Percentiles rank a stretch among this genome's conserved stretches.
Conservation (phyloP, 495 filamentous ascomycete species). For the Parachaetomium inaequale region DNA sequence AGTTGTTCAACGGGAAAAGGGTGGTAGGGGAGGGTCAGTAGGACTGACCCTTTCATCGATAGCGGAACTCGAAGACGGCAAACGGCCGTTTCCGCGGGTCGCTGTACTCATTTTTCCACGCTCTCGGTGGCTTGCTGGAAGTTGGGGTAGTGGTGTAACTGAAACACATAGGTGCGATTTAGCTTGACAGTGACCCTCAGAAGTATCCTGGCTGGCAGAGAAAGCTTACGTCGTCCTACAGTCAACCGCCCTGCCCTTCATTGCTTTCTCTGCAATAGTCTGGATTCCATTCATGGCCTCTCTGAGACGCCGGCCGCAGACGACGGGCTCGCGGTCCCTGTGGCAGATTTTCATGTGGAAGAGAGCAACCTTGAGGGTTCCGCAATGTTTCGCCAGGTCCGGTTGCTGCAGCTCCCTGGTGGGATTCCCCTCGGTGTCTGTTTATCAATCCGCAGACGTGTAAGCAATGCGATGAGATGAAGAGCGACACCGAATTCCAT, state of each 20-base stretch:
- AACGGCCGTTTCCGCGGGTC: not conserved
- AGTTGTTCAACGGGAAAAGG: not conserved
- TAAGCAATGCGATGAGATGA: not conserved
- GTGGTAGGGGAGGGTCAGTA: not conserved
- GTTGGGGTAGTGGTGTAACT: not conserved
- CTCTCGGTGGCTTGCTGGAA: not conserved
- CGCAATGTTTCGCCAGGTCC: not conserved
- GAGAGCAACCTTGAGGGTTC: not conserved
- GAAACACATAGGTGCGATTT: not conserved
- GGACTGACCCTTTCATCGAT: not conserved
- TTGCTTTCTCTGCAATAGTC: not conserved
- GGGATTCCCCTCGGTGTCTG: too few relatives aligned
- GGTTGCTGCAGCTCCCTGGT: too few relatives aligned
- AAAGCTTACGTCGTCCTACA: not conserved
- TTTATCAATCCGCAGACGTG: too few relatives aligned
- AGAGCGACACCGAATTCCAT: not conserved
- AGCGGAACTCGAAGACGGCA: not conserved
- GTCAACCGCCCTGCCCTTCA: not conserved
- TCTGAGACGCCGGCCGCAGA: too few relatives aligned
- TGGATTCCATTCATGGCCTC: not conserved
- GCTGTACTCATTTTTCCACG: not conserved
- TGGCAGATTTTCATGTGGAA: not conserved
- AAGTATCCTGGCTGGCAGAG: too few relatives aligned
- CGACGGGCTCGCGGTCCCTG: not conserved
- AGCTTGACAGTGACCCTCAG: too few relatives aligned